Percentiles rank a stretch among this genome's conserved stretches.
Conservation (phyloP, 2,329 filamentous ascomycete genomes). For the Phialophora expanda region DNA sequence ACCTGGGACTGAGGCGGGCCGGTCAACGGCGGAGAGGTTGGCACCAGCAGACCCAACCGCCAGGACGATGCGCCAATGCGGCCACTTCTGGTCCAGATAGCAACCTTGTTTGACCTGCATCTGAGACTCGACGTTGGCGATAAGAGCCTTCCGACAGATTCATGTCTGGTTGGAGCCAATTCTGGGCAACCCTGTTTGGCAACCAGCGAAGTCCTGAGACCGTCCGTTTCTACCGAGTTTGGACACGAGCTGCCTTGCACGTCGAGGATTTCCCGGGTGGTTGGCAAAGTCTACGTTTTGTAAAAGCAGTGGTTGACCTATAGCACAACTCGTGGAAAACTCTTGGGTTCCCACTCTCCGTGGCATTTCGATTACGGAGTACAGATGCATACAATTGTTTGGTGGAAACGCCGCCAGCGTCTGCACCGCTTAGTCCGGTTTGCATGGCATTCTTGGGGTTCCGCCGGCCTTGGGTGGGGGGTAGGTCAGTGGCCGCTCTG, state of each 20-base stretch:
- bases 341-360: slow-evolving; percentile 5
- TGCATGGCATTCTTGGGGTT: slow-evolving; percentile 16
- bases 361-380: not conserved
- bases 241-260: not conserved
- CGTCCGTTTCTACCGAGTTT: not conserved
- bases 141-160: not conserved
- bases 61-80: not conserved
- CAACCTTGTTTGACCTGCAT: not conserved
- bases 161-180: not conserved
- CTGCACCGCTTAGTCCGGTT: not conserved
- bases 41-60: not conserved
- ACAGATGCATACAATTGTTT: not conserved
- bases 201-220: slow-evolving; percentile 22
- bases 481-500: slow-evolving; percentile 11
- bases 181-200: not conserved
- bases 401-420: not conserved
- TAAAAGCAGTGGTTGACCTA: not conserved
- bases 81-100: not conserved
- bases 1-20: not conserved
- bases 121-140: not conserved
- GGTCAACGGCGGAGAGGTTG: not conserved
- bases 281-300: not conserved
- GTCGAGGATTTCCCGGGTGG: slow-evolving; percentile 1
- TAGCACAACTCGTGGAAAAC: not conserved
- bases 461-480: slow-evolving; percentile 4